phyloP scores from a whole-genome alignment of 2,329 filamentous ascomycete species.

The Fusarium cyanostomum region DNA sequence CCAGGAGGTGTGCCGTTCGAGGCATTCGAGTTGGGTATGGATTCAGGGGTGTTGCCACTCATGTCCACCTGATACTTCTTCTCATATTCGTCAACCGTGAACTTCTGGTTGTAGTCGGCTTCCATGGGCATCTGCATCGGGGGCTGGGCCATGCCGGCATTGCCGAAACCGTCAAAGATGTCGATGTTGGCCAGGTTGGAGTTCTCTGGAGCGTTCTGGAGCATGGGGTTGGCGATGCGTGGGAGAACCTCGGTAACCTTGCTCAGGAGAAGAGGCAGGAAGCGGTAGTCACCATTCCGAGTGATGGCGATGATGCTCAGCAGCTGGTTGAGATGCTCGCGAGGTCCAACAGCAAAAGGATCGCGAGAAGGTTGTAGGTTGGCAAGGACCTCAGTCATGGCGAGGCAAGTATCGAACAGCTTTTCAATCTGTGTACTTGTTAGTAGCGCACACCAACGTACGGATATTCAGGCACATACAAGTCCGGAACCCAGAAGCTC shows the following conservation, averaged over 20 bases:
- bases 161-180: conserved; percentile 74
- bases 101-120: conserved; percentile 59
- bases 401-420: conserved; percentile 78
- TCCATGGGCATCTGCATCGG: conserved; percentile 57
- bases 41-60: conserved; percentile 49
- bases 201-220: conserved; percentile 67
- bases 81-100: conserved; percentile 55
- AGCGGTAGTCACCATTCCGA: conserved; percentile 79
- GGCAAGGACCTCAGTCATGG: conserved; percentile 77
- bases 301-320: conserved; percentile 73
- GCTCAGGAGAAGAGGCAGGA: conserved; percentile 77
- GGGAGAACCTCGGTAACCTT: conserved; percentile 80
- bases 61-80: conserved; percentile 51
- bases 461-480: conserved; percentile 56
- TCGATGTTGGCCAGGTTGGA: conserved; percentile 64
- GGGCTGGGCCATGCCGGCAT: conserved; percentile 67
- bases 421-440: conserved; percentile 71
- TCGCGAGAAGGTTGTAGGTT: conserved; percentile 68
- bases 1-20: conserved; percentile 44
- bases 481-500: conserved; percentile 79
- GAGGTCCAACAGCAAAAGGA: conserved; percentile 72
- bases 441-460: background rate
- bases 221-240: conserved; percentile 66
- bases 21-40: conserved; percentile 44
- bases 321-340: conserved; percentile 77